Evolutionary conservation across 352 stramenopile species (phyloP), one percentile per base, ranked within the genome.

Genomic region (Peronospora farinosa): DNA sequence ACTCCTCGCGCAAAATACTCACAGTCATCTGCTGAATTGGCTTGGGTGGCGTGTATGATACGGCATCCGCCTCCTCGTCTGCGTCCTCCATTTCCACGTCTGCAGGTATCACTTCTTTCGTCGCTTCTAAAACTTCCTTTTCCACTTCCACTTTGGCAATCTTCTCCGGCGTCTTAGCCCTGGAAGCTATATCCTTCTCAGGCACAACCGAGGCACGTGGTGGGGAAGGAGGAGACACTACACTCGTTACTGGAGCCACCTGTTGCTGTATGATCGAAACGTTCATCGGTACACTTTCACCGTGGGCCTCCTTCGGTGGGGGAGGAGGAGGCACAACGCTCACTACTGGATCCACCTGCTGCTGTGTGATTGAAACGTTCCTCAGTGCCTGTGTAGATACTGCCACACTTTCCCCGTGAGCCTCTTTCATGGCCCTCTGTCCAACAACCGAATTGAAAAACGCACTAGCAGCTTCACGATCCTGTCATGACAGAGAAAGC

Each of bases 11-110:
- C 40, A 93, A 60, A 10, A 74, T 61, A 12, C 49, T 66, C 40
- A 93, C 82, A 4, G 81, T 93, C 60, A 91, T 81, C 55, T 89
- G 72, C 9, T 76, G 65, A 45, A 92, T 82, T 10, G 78, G 76
- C 51, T 91, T 88, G 15, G 71, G 77, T 30, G 76, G 79, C 19
- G 68, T 84, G 53, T 73, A 84, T 17, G 69, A 63, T 47, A 72
- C 66, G n/a, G 19, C 40, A 17, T 41, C 21, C n/a, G 63, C 15
- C 8, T 72, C 41, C 15, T 56, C 58, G 19, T 65, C 57, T 40
- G 63, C 49, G 47, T 65, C 57, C 12, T 78, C 64, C 79, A 91
- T 91, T 30, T 78, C 69, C 7, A 82, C 74, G 40, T 90, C 69
- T 36, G 50, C 41, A 25, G 60, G 16, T 2, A 36, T 16, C 7